phyloP scores from a whole-genome alignment of 2,329 filamentous ascomycete genomes.

The Lecanicillium sp. region DNA sequence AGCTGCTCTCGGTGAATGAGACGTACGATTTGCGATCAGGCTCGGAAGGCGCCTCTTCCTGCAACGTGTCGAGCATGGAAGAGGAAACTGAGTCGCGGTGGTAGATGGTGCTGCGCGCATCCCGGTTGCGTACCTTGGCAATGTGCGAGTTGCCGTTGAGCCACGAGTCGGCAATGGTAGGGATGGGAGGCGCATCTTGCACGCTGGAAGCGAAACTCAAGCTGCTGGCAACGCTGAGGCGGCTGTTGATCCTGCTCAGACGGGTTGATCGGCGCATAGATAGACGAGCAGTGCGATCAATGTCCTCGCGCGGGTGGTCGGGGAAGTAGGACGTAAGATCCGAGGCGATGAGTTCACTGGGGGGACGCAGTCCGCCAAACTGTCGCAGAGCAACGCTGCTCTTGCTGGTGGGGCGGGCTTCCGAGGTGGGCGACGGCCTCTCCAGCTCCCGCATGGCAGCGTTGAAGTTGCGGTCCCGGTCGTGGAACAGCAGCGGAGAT shows the following conservation, averaged over 20 bases:
- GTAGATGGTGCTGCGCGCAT: slow-evolving; percentile 34
- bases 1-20: slow-evolving; percentile 71
- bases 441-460: slow-evolving; percentile 54
- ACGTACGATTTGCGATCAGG: slow-evolving; percentile 93
- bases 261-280: slow-evolving; percentile 87
- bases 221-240: slow-evolving; percentile 89
- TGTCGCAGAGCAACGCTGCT: slow-evolving; percentile 59
- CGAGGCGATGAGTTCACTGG: slow-evolving; percentile 94
- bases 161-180: slow-evolving; percentile 93
- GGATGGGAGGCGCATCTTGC: slow-evolving; percentile 88
- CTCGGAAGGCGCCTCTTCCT: slow-evolving; percentile 83
- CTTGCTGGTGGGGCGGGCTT: slow-evolving; percentile 33
- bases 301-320: slow-evolving; percentile 86
- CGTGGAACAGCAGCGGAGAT: slow-evolving; percentile 69
- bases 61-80: slow-evolving; percentile 80
- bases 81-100: slow-evolving; percentile 87
- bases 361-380: slow-evolving; percentile 87
- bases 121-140: slow-evolving; percentile 34
- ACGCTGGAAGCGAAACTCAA: slow-evolving; percentile 88
- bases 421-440: slow-evolving; percentile 42
- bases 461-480: slow-evolving; percentile 62
- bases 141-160: slow-evolving; percentile 46
- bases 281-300: slow-evolving; percentile 89
- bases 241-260: slow-evolving; percentile 86
- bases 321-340: slow-evolving; percentile 97